Evolutionary conservation across 495 filamentous ascomycete genomes (phyloP), one percentile per base, ranked within the genome.

Genomic region (Pseudomonodictys pantanalensis): DNA sequence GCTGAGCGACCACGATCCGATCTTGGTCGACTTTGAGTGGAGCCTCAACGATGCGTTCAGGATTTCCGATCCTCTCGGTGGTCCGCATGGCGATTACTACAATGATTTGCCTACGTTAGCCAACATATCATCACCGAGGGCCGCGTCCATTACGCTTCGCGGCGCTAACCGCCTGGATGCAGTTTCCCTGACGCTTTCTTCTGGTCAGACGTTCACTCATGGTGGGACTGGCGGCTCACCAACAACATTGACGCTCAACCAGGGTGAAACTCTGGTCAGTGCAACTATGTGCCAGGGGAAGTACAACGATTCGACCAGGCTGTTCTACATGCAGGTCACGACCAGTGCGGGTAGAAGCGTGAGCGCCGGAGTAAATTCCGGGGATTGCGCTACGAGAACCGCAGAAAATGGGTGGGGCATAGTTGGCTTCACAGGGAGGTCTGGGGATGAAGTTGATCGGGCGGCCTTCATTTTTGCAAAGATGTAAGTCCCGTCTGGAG

Each of bases 1-100:
- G 8, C 73, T 88, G 24, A 81, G 79, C 4, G 83, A 86, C 62
- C 83, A 87, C 50, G 84, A 86, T 60, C 82, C 83, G 0, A 69
- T 86, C 29, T 67, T 74, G 3, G 78, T 79, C 0, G 78, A 79
- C 52, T 81, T 85, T 54, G 7, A 2, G 72, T 86, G 80, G 79
- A 58, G 72, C 6, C 58, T 72, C 8, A 73, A 74, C 1, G 47
- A 56, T 3, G 62, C 65, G 1, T 67, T 81, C 39, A 72, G 77
- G 15, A 72, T 79, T 57, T 79, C 76, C 26, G 69, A 73, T 26
- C 73, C 80, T 61, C 78, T 72, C 41, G 83, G 83, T 42, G 82
- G 82, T 10, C 71, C 77, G 0, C 70, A 79, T 45, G 82, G 81
- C 23, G 64, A 48, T 5, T 85, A 78, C 78, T 85, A 83, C 67